phyloP scores from a whole-genome alignment of 495 filamentous ascomycete species.

The Xylaria scruposa region DNA sequence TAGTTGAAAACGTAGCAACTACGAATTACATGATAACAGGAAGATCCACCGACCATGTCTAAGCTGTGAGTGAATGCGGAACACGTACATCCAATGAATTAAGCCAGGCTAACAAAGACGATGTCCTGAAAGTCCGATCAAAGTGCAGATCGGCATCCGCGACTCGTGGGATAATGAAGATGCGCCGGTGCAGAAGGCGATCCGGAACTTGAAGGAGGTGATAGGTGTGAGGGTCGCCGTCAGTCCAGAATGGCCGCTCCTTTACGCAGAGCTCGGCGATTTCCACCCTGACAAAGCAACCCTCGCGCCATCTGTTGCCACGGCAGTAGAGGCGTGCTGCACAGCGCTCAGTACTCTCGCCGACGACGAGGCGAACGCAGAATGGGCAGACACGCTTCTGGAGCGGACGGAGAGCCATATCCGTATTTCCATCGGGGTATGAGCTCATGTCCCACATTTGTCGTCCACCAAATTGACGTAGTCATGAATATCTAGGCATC shows the following conservation, averaged over 20 bases:
- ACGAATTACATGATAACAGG: background rate
- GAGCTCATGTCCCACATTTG: background rate
- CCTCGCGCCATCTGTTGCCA: slow-evolving; percentile 38
- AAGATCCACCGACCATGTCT: slow-evolving; percentile 11
- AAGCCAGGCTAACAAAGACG: background rate
- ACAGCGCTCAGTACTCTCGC: slow-evolving; percentile 41
- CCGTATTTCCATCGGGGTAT: slow-evolving; percentile 41
- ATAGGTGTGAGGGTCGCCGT: slow-evolving; percentile 42
- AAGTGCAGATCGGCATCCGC: slow-evolving; percentile 44
- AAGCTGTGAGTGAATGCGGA: slow-evolving; percentile 14
- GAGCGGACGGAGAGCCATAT: slow-evolving; percentile 36
- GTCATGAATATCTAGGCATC: background rate
- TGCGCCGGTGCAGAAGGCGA: slow-evolving; percentile 32
- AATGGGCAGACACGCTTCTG: slow-evolving; percentile 43
- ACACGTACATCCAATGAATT: background rate
- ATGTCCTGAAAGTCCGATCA: slow-evolving; percentile 41
- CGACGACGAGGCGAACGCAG: slow-evolving; percentile 39
- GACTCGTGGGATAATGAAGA: slow-evolving; percentile 44
- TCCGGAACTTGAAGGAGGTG: slow-evolving; percentile 32
- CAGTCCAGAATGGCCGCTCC: slow-evolving; percentile 44
- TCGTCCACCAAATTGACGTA: background rate
- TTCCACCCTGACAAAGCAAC: slow-evolving; percentile 43
- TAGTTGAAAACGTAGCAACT: background rate
- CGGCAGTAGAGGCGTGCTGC: slow-evolving; percentile 36
- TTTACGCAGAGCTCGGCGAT: slow-evolving; percentile 37